Base-by-base conservation (phyloP, 2,329 filamentous ascomycete species). In the Chaetomium olivaceum region DNA sequence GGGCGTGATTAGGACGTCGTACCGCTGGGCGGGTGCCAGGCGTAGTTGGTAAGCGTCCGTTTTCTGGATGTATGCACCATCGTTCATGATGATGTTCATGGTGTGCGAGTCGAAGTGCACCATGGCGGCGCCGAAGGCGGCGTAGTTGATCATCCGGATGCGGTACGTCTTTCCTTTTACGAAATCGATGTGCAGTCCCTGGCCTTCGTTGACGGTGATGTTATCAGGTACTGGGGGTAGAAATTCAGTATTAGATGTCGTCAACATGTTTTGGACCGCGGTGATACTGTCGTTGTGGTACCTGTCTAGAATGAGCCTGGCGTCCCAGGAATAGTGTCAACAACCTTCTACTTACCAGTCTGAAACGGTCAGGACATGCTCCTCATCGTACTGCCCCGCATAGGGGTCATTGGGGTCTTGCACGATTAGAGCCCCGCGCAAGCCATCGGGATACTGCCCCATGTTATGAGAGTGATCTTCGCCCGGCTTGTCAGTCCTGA, bases 371-470 rank as follows among this genome's bases (percentile, higher is more conserved):
- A 90, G 68, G 1, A 85, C 78, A 21, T 86, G 74, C 73, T 90
- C 86, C 56, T 87, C 82, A 54, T 89, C 85, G 65, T 85, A 87
- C 31, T 82, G 71, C 57, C 77, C 77, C 11, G 76, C 72, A 71
- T 85, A 87, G 1, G 85, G 85, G 31, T 84, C 79, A 0, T 81
- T 74, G 0, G 81, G 81, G 70, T 89, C 87, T 59, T 87, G 82
- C 14, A 90, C 80, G 63, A 90, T 85, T 51, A 90, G 71, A 0
- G 85, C 78, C 1, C 85, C 87, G 21, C 87, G 85, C 54, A 89
- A 79, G n/a, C 88, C 88, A 73, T 90, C 88, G 0, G 87, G 86
- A 70, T 89, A 90, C 71, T 89, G 87, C 1, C 83, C 86, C 76
- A 83, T 82, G 63, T 83, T 80, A 74, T 90, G 88, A 0, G 85